Percentiles rank a stretch among this genome's conserved stretches.
phyloP scores from a whole-genome alignment of 345 rosid genomes.

The Corchorus capsularis region DNA sequence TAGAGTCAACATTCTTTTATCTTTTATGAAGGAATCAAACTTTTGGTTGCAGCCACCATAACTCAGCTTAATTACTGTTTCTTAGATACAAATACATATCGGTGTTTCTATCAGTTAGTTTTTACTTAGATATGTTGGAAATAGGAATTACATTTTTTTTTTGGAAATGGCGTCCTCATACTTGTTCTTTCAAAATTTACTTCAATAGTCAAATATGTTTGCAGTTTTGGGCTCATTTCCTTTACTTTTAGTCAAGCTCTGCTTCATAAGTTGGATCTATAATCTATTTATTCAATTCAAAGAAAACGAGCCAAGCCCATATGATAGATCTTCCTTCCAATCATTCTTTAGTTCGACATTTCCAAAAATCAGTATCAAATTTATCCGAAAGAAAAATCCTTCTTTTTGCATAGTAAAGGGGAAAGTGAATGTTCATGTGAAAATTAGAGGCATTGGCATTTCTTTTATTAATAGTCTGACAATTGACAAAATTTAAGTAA shows the following conservation, averaged over 20 bases:
- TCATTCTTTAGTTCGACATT: too few relatives aligned
- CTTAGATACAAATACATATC: constrained; percentile 24
- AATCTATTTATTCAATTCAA: background rate
- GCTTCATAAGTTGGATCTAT: background rate
- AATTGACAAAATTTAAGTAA: background rate
- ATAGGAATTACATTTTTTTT: constrained; percentile 15
- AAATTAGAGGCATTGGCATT: too few relatives aligned
- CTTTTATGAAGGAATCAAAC: constrained; percentile 22
- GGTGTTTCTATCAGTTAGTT: constrained; percentile 20
- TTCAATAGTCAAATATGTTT: constrained; percentile 15
- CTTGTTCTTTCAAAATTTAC: constrained; percentile 3
- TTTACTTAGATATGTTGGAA: constrained; percentile 11
- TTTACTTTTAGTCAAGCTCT: background rate
- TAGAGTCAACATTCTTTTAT: constrained; percentile 19
- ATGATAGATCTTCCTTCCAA: too few relatives aligned
- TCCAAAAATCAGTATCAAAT: too few relatives aligned
- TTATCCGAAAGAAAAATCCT: too few relatives aligned
- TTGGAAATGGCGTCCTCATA: constrained; percentile 5
- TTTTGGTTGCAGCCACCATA: constrained; percentile 26
- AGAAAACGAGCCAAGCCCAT: background rate
- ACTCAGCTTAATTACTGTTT: constrained; percentile 9
- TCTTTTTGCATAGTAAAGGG: too few relatives aligned
- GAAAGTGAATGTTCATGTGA: too few relatives aligned
- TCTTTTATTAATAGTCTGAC: background rate
- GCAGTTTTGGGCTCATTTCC: constrained; percentile 25